These are phyloP conservation scores for Auriculariales sp. DNA, from an alignment of 768 basidiomycete species.

Conservation along the genomic window DNA sequence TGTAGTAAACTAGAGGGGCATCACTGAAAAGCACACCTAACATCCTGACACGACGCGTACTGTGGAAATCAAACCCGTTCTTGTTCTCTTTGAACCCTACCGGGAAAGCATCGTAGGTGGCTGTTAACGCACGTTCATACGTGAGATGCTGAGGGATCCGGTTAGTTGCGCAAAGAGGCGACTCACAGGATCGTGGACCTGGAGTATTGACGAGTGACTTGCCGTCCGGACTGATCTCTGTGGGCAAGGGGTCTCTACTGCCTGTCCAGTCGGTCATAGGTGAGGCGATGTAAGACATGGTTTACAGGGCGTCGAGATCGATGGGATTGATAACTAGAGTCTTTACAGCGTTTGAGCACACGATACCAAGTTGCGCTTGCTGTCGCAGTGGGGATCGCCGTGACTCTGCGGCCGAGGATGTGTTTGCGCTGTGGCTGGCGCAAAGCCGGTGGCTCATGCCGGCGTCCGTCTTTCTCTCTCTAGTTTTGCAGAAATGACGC, in stretches of 20 bases:
- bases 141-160: neutral
- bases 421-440: no score
- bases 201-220: slow-evolving; percentile 41
- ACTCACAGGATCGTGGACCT: slow-evolving; percentile 22
- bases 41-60: slow-evolving; percentile 21
- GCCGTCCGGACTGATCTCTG: slow-evolving; percentile 34
- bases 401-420: no score
- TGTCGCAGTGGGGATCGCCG: no score
- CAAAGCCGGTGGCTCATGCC: no score
- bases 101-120: slow-evolving; percentile 40
- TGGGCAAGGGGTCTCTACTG: slow-evolving; percentile 22
- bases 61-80: slow-evolving; percentile 62
- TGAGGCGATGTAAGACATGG: neutral
- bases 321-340: neutral
- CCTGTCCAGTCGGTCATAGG: slow-evolving; percentile 1
- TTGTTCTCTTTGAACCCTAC: slow-evolving; percentile 35
- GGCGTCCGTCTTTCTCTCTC: no score
- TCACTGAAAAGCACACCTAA: neutral
- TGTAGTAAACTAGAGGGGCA: slow-evolving; percentile 43
- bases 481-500: no score
- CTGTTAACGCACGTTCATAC: neutral
- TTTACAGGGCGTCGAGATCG: neutral
- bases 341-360: no score
- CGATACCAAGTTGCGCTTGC: no score
- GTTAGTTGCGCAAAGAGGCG: no score